Evolutionary conservation across 2,329 filamentous ascomycete species (phyloP), one percentile per base, ranked within the genome.

Genomic region (Colletotrichum plurivorum): DNA sequence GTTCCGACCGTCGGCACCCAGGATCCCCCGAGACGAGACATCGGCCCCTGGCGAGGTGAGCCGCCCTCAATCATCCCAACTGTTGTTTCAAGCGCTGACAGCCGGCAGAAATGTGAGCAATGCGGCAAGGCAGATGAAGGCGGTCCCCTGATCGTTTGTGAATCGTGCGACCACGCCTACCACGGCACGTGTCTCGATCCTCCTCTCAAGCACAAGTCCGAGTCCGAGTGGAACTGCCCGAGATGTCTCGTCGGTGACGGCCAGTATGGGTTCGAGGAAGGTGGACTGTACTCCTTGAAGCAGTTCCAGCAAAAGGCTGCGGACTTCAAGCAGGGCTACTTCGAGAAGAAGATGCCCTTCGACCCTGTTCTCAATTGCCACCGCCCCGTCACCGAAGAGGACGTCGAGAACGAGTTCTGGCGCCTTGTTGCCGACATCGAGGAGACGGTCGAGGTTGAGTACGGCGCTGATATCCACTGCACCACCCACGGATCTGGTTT

Each of bases 401-500:
- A 98, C 73, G 94, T 99, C 4, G 96, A 99, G 81, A 90, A 91
- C 20, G 96, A 99, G 77, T 99, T 99, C 79, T 99, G 96, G 96
- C 90, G 94, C 74, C 87, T 98, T 9, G 96, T 98, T 0, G 94
- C 96, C 55, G 97, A 95, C 75, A 87, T 98, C 58, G 95, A 97
- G 71, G 96, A 98, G 79, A 97, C 94, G 0, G 95, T 98, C 1
- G 96, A 98, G 79, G 96, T 99, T 2, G 96, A 99, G 77, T 99
- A 99, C 76, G 96, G 96, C 46, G 96, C 96, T 10, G 96, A 99
- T 76, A 98, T 99, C 61, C 96, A 99, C 79, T 98, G 95, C 59
- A 98, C 96, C 0, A 99, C 96, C 0, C 96, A 99, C 76, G 96
- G 96, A 9, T 98, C 95, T 72, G 96, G 95, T 1, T 99, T 99